Base-by-base conservation (phyloP, 2,329 filamentous ascomycete genomes). In the Apiospora saccharicola region DNA sequence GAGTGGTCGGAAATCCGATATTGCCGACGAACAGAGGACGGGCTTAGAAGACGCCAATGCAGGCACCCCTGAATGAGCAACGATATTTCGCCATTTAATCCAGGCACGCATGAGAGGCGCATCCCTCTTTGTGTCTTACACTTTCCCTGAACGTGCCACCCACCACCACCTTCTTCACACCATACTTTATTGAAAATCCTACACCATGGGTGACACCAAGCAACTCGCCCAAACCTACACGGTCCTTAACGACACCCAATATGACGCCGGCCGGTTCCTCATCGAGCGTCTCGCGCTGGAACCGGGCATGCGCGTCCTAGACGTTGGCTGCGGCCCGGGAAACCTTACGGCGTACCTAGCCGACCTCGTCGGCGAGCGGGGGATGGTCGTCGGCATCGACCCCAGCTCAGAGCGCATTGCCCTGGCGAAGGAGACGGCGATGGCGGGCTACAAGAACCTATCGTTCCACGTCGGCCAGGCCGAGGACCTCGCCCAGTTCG, bases 301-400 rank as follows among this genome's bases (percentile, higher is more conserved):
- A 22, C 70, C 69, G 10, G 75, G 75, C 26, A 73, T 76, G 72
- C 71, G 64, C 41, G 74, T 82, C 53, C 78, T 82, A 22, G 80
- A 82, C 67, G 78, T 80, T 51, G 80, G 80, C 53, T 81, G 80
- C 70, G 81, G 81, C 10, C 79, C 79, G 1, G 81, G 80, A 22
- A 78, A 80, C 26, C 75, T 81, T 12, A 78, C 79, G 8, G 57
- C 76, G 10, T 71, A 75, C 70, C 75, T 79, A 7, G 74, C 78
- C 22, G 74, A 75, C 53, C 67, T 76, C 19, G 76, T 77, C 10
- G 77, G 75, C 41, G 74, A 74, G 7, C 7, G 68, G 3, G 75
- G 75, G 34, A 61, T n/a, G 1, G 75, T 76, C 41, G 72, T 73
- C 43, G 80, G 79, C 67, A 80, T 84, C 70, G 82, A 83, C 73